Base-by-base conservation (phyloP, 768 basidiomycete genomes). In the Nevesoporus exiguus region DNA sequence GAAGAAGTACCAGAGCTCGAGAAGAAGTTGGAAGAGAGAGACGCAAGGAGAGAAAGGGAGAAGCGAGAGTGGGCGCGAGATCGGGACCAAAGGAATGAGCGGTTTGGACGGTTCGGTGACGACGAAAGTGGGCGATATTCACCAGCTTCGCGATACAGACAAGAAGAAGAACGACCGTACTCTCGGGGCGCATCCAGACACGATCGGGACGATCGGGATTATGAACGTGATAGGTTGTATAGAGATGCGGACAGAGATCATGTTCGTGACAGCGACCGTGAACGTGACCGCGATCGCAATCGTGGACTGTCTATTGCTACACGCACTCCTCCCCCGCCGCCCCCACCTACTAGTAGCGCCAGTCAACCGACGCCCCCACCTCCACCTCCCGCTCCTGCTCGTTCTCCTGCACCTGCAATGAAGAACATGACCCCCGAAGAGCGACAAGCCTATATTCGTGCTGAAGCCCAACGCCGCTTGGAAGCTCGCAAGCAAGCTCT, bases 1-100 rank as follows among this genome's bases (percentile, higher is more conserved):
- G 93, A 96, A 65, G 81, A 87, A 43, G 77, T 99, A 5, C 97
- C 97, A 0, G 91, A 93, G 51, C 80, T 99, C 7, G 94, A 98
- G 71, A 79, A 85, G 59, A 84, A 83, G 67, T 83, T 97, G 46
- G 83, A 90, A 64, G 84, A 84, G 14, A 72, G 89, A 42, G 90
- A 96, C 45, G 85, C 85, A 56, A 77, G 84, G 59, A 86, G 80
- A 66, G 83, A 88, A 57, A 76, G 82, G 61, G 92, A 97, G 64
- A 86, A 86, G 61, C 75, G 91, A 34, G 85, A 92, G 41, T 87
- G 88, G 79, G 74, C 80, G 1, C 76, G 88, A 51, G 88, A 92
- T 33, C 77, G 96, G 39, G 94, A 98, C 68, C 73, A 82, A 57
- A 77, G 90, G 45, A 98, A 98, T 65, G 88, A 92, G 0, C 75